phyloP scores from a whole-genome alignment of 2,329 filamentous ascomycete genomes.

The Calonectria pseudoturangicola region DNA sequence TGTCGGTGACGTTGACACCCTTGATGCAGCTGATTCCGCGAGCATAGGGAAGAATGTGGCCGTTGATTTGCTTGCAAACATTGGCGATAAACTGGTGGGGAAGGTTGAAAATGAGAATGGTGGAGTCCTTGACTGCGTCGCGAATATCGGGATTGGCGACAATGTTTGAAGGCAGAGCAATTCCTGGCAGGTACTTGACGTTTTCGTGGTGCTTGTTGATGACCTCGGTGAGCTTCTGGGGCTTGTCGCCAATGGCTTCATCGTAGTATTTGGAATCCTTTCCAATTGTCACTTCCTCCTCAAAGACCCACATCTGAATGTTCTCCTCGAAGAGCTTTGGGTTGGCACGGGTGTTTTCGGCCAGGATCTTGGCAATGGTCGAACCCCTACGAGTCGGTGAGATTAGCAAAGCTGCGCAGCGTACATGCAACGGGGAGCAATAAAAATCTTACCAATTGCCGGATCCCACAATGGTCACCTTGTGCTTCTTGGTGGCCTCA shows the following conservation, averaged over 20 bases:
- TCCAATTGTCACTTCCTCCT: conserved; percentile 88
- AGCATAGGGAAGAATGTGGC: conserved; percentile 92
- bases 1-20: conserved; percentile 93
- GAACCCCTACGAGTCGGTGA: conserved; percentile 82
- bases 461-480: conserved; percentile 94
- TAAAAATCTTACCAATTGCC: conserved; percentile 85
- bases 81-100: conserved; percentile 96
- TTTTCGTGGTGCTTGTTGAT: conserved; percentile 98
- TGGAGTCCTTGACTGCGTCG: conserved; percentile 87
- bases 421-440: background rate
- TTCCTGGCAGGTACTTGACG: conserved; percentile 96
- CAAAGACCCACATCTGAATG: conserved; percentile 99
- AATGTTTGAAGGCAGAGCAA: conserved; percentile 88
- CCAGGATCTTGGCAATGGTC: conserved; percentile 96
- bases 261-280: conserved; percentile 85
- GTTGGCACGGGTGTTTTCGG: conserved; percentile 90
- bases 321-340: conserved; percentile 88
- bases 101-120: conserved; percentile 96
- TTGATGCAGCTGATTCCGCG: conserved; percentile 98
- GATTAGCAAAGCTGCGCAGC: background rate
- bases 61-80: conserved; percentile 88
- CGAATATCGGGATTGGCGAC: conserved; percentile 87
- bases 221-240: conserved; percentile 90
- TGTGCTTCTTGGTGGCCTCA: conserved; percentile 83
- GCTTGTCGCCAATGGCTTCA: conserved; percentile 74